Conservation (phyloP, 2,329 filamentous ascomycete genomes). For the Massarina eburnea region DNA sequence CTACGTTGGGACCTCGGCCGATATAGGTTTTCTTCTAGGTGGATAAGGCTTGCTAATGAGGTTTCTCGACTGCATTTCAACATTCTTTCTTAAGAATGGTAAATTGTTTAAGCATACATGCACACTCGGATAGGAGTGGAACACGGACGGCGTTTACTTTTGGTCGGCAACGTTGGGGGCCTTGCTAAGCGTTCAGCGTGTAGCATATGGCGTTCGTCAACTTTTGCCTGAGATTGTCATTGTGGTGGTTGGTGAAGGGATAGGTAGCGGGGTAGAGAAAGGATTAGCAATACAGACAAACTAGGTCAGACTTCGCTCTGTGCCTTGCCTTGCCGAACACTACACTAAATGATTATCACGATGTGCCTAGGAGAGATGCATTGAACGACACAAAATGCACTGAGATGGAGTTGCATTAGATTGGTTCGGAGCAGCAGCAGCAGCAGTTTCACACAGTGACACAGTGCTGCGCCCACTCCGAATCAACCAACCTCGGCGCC, state of each 20-base stretch:
- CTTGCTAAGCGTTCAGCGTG: neutral
- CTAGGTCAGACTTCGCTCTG: too few species aligned
- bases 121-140: conserved; percentile 1
- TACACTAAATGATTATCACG: too few species aligned
- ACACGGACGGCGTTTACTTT: neutral
- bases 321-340: too few species aligned
- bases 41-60: neutral
- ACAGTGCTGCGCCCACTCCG: too few species aligned
- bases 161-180: neutral
- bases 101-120: neutral
- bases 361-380: too few species aligned
- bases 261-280: neutral
- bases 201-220: neutral
- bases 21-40: neutral
- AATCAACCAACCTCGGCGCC: too few species aligned
- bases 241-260: neutral
- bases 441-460: neutral
- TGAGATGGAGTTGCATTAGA: too few species aligned
- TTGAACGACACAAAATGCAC: too few species aligned
- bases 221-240: neutral
- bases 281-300: too few species aligned
- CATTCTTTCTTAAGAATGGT: neutral
- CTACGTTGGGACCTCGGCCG: neutral
- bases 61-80: neutral
- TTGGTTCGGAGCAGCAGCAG: neutral